Conservation (phyloP, 176 grass and related monocot species). For the Ensete glaucum region DNA sequence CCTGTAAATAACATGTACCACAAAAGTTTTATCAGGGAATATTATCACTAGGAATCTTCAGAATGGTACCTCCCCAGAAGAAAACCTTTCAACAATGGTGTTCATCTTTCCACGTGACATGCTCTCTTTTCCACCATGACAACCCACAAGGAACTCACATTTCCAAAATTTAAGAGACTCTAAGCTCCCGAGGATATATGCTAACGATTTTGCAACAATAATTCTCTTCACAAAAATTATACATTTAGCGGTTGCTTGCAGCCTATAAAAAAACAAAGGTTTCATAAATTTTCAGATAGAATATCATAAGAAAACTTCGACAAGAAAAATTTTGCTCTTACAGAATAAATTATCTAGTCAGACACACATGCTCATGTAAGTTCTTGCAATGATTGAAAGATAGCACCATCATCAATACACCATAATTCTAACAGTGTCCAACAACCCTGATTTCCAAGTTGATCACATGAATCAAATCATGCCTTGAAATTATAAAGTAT, state of each 20-base stretch:
- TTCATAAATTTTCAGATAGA: constrained; percentile 11
- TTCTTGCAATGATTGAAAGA: too few species aligned
- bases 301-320: neutral
- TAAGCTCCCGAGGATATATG: constrained; percentile 53
- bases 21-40: neutral
- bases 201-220: constrained; percentile 55
- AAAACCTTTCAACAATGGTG: constrained; percentile 74
- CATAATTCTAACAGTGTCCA: too few species aligned
- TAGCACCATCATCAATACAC: too few species aligned
- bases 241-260: constrained; percentile 63
- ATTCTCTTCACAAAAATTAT: constrained; percentile 97
- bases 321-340: neutral
- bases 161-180: constrained; percentile 74
- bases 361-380: neutral
- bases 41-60: constrained; percentile 1
- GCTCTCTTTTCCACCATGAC: constrained; percentile 50
- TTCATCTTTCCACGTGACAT: constrained; percentile 84
- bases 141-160: constrained; percentile 81
- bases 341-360: neutral
- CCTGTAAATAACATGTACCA: neutral
- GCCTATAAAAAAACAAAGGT: constrained; percentile 40
- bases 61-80: constrained; percentile 59
- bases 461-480: too few species aligned
- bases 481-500: too few species aligned
- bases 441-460: too few species aligned